phyloP scores from a whole-genome alignment of 108 stramenopile species.

The Fistulifera pelliculosa region DNA sequence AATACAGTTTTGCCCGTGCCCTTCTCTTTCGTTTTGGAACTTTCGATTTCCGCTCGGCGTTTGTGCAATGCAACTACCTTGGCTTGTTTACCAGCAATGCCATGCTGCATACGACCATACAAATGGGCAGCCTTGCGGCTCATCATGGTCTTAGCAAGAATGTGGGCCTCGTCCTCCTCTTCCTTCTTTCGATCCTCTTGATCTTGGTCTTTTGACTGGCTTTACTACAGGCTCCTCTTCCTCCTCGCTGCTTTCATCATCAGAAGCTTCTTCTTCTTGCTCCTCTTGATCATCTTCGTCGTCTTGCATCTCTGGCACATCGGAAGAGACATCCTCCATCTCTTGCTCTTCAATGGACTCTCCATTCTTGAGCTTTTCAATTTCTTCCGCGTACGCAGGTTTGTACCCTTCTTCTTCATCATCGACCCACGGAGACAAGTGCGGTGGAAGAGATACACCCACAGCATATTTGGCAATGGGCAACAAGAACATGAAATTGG shows the following conservation, averaged over 20 bases:
- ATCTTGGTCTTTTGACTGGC: conserved; percentile 8
- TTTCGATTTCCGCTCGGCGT: conserved; percentile 67
- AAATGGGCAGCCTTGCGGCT: conserved; percentile 85
- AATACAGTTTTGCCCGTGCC: conserved; percentile 42
- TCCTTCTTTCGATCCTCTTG: conserved; percentile 21
- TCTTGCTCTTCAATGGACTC: conserved; percentile 33
- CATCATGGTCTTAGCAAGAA: conserved; percentile 88
- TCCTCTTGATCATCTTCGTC: conserved; percentile 23
- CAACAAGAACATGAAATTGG: conserved; percentile 87
- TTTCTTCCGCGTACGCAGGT: conserved; percentile 93
- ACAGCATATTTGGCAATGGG: conserved; percentile 84
- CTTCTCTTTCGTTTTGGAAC: conserved; percentile 39
- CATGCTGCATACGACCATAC: conserved; percentile 91
- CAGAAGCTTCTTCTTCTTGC: conserved; percentile 31
- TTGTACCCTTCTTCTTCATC: conserved; percentile 96
- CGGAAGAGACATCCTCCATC: conserved; percentile 16
- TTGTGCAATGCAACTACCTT: conserved; percentile 69
- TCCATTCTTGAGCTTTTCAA: conserved; percentile 82
- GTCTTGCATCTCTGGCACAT: conserved; percentile 35
- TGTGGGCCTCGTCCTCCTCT: conserved; percentile 77
- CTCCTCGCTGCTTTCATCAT: conserved; percentile 27
- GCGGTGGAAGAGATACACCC: conserved; percentile 89
- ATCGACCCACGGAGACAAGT: conserved; percentile 97
- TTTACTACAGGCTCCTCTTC: conserved; percentile 12
- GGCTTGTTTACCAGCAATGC: conserved; percentile 71